A percentile compares a stretch with the other conserved stretches of the same genome.
Conservation (phyloP, 192 early-diverging fungal genomes). For the Podila epigama region DNA sequence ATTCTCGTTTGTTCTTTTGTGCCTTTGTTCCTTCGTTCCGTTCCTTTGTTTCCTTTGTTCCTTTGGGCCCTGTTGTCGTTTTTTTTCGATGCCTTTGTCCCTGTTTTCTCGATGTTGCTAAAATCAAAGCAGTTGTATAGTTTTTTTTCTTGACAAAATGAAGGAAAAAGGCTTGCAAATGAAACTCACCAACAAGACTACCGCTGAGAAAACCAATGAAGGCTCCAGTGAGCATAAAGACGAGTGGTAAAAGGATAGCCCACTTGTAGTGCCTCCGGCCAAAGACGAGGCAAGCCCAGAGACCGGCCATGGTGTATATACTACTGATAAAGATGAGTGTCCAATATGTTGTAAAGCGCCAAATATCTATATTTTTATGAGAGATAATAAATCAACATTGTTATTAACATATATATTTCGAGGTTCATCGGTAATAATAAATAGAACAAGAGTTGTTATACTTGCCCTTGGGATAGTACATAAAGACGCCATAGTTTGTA, state of each 20-base stretch:
- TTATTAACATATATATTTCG: background rate
- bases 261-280: conserved; percentile 49
- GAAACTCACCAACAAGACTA: conserved; percentile 49
- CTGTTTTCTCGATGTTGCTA: background rate
- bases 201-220: conserved; percentile 54
- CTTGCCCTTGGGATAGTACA: conserved; percentile 58
- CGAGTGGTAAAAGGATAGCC: conserved; percentile 39
- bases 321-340: conserved; percentile 63
- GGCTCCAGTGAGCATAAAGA: conserved; percentile 37
- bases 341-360: conserved; percentile 67
- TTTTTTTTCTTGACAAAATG: background rate
- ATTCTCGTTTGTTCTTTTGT: background rate
- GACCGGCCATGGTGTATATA: conserved; percentile 67
- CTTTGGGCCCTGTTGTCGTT: background rate
- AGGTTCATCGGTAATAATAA: background rate
- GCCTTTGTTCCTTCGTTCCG: no score
- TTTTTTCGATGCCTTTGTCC: background rate
- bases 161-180: background rate
- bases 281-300: conserved; percentile 63
- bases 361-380: conserved; percentile 56
- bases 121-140: background rate
- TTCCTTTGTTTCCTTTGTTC: background rate
- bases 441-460: background rate
- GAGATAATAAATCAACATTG: background rate
- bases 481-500: conserved; percentile 42